Evolutionary conservation across 1,139 yeast species (phyloP), one percentile per base, ranked within the genome.

Genomic region (Geotrichum bryndzae): DNA sequence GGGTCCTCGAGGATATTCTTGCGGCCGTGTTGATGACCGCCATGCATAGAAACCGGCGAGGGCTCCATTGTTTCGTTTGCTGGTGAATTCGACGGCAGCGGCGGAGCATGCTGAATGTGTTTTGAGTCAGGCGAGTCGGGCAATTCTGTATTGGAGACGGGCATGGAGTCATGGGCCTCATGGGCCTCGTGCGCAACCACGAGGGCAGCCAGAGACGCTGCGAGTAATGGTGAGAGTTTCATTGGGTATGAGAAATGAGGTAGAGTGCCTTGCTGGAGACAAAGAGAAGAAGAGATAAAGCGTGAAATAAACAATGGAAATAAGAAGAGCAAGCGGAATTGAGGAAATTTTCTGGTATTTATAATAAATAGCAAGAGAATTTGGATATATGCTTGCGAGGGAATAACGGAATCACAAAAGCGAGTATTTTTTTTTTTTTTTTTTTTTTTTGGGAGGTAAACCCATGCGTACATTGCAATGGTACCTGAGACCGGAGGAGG

Each of bases 1-100:
- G 90, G 88, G 63, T 73, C 67, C 58, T 88, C 78, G 55, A 91
- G 78, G 53, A 91, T 88, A 0, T 96, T 94, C 64, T 82, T 72
- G 0, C 97, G 96, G 69, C 90, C 97, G 54, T 60, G 57, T 62
- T 76, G 69, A 55, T 66, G 71, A 55, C 65, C 69, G 35, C 64
- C 62, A 41, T 68, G 68, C 67, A 68, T 68, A 6, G 71, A 65
- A 27, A 67, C 70, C 2, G 77, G 77, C 10, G 73, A 69, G n/a
- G 77, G 73, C 1, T 59, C 65, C 68, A 72, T 69, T 31, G 48
- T 15, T 31, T 8, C 23, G n/a, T 50, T 25, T 13, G 18, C 53
- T 25, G 53, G 33, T 23, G 23, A 7, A 23, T 31, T 50, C 11
- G 53, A 29, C 25, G 53, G 53, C 25, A 29, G 31, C 22, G 48